These are phyloP conservation scores for Ganoderma multipileum DNA, from an alignment of 1,284 basidiomycete genomes.

Conservation along the genomic window DNA sequence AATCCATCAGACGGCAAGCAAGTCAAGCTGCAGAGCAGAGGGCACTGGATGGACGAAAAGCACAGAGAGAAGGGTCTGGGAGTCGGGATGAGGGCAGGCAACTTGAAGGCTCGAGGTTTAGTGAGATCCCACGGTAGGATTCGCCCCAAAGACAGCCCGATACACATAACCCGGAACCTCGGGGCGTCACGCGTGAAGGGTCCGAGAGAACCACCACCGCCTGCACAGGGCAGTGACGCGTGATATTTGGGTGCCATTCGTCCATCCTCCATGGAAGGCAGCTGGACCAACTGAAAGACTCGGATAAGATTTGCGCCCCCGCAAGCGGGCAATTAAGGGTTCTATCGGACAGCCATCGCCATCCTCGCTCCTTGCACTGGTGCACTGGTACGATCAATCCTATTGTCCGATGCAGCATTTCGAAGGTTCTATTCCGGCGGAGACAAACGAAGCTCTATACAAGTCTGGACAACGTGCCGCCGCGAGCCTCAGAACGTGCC, in stretches of 20 bases:
- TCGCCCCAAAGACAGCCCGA: background rate
- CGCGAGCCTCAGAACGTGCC: background rate
- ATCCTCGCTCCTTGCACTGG: background rate
- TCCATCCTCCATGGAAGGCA: background rate
- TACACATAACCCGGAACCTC: background rate
- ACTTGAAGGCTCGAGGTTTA: background rate
- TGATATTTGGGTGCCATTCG: conserved; percentile 7
- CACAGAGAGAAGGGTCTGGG: background rate
- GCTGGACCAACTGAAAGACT: background rate
- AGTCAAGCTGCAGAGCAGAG: background rate
- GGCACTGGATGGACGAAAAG: background rate
- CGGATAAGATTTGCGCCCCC: background rate
- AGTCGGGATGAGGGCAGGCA: background rate
- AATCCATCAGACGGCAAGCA: background rate
- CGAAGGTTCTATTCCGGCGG: background rate
- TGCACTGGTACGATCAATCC: conserved; percentile 2
- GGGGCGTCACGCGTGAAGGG: background rate
- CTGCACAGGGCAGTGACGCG: background rate
- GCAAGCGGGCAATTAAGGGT: background rate
- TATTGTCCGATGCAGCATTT: background rate
- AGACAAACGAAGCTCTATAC: background rate
- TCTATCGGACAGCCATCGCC: background rate
- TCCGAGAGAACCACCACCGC: background rate
- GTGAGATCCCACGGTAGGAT: background rate
- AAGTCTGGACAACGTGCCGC: background rate